phyloP scores from a whole-genome alignment of 2,329 filamentous ascomycete genomes.

The Lachnellula cervina region DNA sequence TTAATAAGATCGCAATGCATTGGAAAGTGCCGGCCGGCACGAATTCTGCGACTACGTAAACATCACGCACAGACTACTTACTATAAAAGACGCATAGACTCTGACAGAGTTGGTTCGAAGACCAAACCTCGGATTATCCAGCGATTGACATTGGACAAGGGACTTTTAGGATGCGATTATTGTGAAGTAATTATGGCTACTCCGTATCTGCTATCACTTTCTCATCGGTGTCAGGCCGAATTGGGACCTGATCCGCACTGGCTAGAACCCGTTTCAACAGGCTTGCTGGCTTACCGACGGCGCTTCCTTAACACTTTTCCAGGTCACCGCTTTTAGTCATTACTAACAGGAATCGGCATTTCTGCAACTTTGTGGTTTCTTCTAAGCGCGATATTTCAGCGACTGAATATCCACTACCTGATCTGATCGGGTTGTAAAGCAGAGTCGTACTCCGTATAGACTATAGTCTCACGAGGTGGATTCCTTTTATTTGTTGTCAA shows the following conservation, averaged over 20 bases:
- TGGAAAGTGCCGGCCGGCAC: not conserved
- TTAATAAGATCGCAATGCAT: slow-evolving; percentile 5
- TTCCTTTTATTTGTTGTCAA: not conserved
- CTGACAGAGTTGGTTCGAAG: too few relatives aligned
- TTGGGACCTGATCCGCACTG: slow-evolving; percentile 14
- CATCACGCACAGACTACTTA: not conserved
- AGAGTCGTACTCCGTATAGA: too few relatives aligned
- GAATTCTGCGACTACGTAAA: not conserved
- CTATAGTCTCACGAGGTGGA: not conserved
- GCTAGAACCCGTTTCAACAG: slow-evolving; percentile 12
- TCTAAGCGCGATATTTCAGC: slow-evolving; percentile 1
- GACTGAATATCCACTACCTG: not conserved
- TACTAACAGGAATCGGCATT: not conserved
- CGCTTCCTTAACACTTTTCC: not conserved
- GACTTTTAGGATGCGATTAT: not conserved
- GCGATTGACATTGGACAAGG: not conserved
- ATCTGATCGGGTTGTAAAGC: not conserved
- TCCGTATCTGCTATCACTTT: slow-evolving; percentile 4
- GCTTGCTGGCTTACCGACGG: slow-evolving; percentile 6
- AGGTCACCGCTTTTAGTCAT: not conserved
- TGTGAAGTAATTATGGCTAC: not conserved
- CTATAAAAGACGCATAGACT: not conserved
- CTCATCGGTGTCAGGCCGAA: slow-evolving; percentile 10
- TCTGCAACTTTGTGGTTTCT: not conserved
- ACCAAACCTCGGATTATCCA: not conserved